Base-by-base conservation (phyloP, 257 asterid genomes). In the Petunia secreta region DNA sequence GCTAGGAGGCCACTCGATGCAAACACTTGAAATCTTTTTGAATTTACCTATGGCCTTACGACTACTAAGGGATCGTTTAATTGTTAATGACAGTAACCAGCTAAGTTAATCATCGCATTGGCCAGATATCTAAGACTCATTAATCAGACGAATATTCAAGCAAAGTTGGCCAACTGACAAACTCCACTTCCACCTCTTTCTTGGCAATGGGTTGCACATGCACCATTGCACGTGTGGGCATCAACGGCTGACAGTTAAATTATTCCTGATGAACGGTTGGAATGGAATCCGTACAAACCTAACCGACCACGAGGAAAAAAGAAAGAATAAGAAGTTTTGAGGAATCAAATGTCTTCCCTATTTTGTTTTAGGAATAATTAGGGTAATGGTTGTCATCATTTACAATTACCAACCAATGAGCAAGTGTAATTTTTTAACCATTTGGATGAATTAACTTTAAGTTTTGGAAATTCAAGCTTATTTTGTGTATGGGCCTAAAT, bases 81-180 rank as follows among this genome's bases (percentile, higher is more conserved):
- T 85, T 16, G 88, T 85, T 79, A 84, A 77, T 84, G 81, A 84
- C 89, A 84, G 82, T 40, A 39, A 84, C 69, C 89, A 84, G 86
- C 83, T 84, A 86, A 80, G 86, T 82, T 6, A 5, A 41, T 80
- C 89, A 82, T 80, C 89, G 80, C 89, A 84, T 86, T 87, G 75
- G 78, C 84, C 86, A 54, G 84, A 62, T 69, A 53, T 68, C 80
- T 80, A 53, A 80, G 79, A 68, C 76, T 73, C 75, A 76, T 53
- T 40, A 46, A 58, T 69, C 66, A 39, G 50, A 79, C 53, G 57
- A 78, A 48, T 63, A 58, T 46, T 79, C 8, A 52, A 53, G 79
- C 34, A 79, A 67, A 86, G 82, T 79, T 80, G 80, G 86, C 86
- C 82, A 62, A 65, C 63, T 25, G 44, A 58, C 6, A 16, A 43